Percentiles rank a stretch among this genome's conserved stretches.
These are phyloP conservation scores for Suhomyces chickasaworum DNA, from an alignment of 1,139 yeast species.

Conservation along the genomic window DNA sequence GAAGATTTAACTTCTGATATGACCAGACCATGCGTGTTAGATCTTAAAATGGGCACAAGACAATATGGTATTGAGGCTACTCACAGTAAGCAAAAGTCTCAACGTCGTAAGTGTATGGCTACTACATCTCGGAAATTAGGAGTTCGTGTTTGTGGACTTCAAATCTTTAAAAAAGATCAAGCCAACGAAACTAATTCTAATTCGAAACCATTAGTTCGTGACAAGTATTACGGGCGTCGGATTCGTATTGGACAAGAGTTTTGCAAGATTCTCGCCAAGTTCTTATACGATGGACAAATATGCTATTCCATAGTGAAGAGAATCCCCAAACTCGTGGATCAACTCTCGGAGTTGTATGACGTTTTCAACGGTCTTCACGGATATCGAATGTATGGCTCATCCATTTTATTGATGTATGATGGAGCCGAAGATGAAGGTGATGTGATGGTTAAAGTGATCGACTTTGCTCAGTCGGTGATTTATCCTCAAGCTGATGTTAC, in stretches of 20 bases:
- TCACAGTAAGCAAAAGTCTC: constrained; percentile 71
- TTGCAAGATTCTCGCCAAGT: constrained; percentile 69
- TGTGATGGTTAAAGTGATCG: constrained; percentile 75
- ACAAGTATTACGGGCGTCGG: constrained; percentile 89
- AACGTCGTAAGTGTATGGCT: constrained; percentile 72
- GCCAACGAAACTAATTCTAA: neutral
- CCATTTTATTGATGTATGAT: constrained; percentile 86
- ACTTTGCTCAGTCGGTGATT: constrained; percentile 94
- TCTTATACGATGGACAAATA: constrained; percentile 72
- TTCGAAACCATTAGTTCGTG: constrained; percentile 53
- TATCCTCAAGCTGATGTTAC: constrained; percentile 53
- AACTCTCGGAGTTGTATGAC: constrained; percentile 57
- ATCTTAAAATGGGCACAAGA: constrained; percentile 96
- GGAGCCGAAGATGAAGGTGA: constrained; percentile 40
- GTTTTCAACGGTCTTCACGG: constrained; percentile 63
- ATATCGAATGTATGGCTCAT: constrained; percentile 92
- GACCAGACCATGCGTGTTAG: constrained; percentile 86
- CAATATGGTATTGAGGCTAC: constrained; percentile 96
- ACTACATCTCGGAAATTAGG: constrained; percentile 87
- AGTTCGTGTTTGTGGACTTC: constrained; percentile 94
- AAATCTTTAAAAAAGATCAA: constrained; percentile 31
- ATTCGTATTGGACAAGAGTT: constrained; percentile 77
- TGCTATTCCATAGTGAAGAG: constrained; percentile 64
- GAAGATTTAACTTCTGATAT: constrained; percentile 89
- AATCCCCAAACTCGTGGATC: constrained; percentile 64